Conservation (phyloP, 2,329 filamentous ascomycete species). For the Monilinia aucupariae region DNA sequence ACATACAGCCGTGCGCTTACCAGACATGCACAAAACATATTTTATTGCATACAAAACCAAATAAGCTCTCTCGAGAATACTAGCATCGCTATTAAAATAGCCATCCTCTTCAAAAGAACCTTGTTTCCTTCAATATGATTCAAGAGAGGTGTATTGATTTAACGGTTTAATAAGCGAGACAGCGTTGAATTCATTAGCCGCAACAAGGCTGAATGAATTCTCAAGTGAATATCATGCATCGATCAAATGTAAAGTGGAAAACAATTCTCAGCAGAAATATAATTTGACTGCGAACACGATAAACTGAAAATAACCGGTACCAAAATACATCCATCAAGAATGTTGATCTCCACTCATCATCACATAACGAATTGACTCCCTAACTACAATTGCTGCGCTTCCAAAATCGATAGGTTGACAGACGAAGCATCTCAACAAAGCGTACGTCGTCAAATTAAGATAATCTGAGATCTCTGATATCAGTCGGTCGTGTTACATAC, state of each 20-base stretch:
- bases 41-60: background rate
- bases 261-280: background rate
- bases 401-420: background rate
- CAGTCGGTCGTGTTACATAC: background rate
- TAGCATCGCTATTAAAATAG: background rate
- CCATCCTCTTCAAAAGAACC: background rate
- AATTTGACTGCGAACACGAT: background rate
- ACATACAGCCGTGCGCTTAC: background rate
- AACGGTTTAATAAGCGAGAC: too few species aligned
- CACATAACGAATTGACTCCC: background rate
- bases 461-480: background rate
- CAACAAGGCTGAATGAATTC: background rate
- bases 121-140: background rate
- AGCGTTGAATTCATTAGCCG: background rate
- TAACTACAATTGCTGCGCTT: background rate
- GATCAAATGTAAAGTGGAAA: background rate
- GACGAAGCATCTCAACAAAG: background rate
- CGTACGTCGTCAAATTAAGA: background rate
- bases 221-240: background rate
- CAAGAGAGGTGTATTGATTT: background rate
- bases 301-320: background rate
- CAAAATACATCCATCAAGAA: background rate
- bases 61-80: background rate
- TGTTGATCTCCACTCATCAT: background rate
- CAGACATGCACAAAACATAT: background rate